Base-by-base conservation (phyloP, 163 green algal species). In the Picocystis sp. region DNA sequence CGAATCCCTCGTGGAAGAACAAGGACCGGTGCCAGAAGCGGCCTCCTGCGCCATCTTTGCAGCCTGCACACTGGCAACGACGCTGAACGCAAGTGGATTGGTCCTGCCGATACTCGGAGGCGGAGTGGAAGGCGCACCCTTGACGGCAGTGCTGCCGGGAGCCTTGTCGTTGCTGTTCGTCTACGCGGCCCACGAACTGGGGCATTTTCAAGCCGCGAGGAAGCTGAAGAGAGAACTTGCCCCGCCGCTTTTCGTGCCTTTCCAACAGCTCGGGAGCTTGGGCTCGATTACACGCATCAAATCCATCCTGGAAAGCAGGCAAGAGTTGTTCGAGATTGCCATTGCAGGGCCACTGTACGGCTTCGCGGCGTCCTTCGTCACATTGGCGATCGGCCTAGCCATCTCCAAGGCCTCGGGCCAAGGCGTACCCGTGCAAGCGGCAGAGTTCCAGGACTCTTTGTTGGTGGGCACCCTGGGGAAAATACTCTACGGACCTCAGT, bases 241-340 rank as follows among this genome's bases (percentile, higher is more conserved):
- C 38, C 67, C 72, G 19, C 78, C 81, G 13, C 71, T 92, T 41
- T 72, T 86, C 25, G 56, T 92, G 9, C 82, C 82, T 13, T 74
- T 81, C 17, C 74, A 76, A 1, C 75, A 88, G 48, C 52, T 92
- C 35, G 81, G 81, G 24, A 74, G 55, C 55, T 87, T 92, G 61
- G 82, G 81, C 9, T 69, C 72, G 50, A 81, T 92, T 59, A 92
- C 77, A 1, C 66, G 81, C 44, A 73, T 90, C 63, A 77, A 71
- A 50, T 58, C 52, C 21, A 54, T 51, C 17, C 43, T 81, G 19
- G 69, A 65, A 34, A 65, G 74, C 64, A 64, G 29, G 0, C 45
- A 60, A 11, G 55, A 64, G 22, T 66, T 86, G 50, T 56, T 79
- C 22, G 60, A 77, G 14, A 48, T 89, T 10, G 55, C 80, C 10